Base-by-base conservation (phyloP, 805 yeast genomes). In the Metschnikowia arizonensis region DNA sequence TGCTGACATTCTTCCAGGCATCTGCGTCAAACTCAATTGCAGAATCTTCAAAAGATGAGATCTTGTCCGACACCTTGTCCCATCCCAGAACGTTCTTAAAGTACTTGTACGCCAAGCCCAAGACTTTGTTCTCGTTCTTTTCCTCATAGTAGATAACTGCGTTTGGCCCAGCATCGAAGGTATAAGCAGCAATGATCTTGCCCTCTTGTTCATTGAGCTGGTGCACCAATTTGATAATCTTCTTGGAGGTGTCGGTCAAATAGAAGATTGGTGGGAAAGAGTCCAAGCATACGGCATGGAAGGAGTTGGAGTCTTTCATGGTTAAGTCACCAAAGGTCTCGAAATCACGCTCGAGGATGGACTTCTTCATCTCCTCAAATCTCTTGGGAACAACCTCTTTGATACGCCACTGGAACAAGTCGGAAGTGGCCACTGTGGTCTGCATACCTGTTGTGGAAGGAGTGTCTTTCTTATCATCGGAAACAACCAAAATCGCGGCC, bases 161-260 rank as follows among this genome's bases (percentile, higher is more conserved):
- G 68, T 93, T 93, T 66, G 99, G 99, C 62, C 99, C 99, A 26
- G 99, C 99, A 66, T 93, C 99, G 61, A 85, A 93, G 1, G 99
- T 93, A 67, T 93, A 93, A 31, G 98, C 98, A 10, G 96, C 99
- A 45, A 91, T 76, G 10, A 77, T 76, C 58, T 77, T 73, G 42
- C 85, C 87, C 29, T 78, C 82, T 3, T 63, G 54, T 52, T 76
- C 82, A 61, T 93, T 93, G 62, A 93, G 79, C 45, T 74, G 69
- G 65, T 93, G 95, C 18, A 54, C 44, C 52, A 54, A 50, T 44
- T 54, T 54, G 45, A 54, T 54, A 49, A 54, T 54, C 32, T 54
- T 52, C 42, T 52, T 54, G 33, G 55, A 50, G 33, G 58, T 54
- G 44, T 52, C 58, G 40, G 53, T 54, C 48, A 54, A 49, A 48